These are phyloP conservation scores for Thelonectria blattea DNA, from an alignment of 2,329 filamentous ascomycete genomes.

Conservation along the genomic window DNA sequence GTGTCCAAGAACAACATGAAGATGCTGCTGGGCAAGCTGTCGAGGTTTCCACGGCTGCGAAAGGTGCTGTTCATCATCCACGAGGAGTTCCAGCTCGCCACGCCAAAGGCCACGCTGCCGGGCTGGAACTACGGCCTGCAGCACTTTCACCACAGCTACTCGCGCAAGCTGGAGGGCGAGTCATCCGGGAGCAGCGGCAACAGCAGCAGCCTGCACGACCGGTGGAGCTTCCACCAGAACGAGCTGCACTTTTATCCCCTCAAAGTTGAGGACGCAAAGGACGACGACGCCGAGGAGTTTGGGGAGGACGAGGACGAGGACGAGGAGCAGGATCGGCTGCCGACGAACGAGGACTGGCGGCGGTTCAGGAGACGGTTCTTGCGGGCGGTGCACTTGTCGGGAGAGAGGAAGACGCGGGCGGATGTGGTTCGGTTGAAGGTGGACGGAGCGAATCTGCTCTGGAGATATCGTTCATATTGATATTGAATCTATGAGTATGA, in stretches of 20 bases:
- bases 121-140: slow-evolving; percentile 23
- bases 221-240: slow-evolving; percentile 23
- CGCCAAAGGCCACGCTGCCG: slow-evolving; percentile 4
- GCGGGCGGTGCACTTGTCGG: slow-evolving; percentile 22
- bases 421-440: slow-evolving; percentile 17
- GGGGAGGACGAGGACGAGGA: slow-evolving; percentile 24
- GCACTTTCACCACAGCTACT: slow-evolving; percentile 23
- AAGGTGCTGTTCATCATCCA: slow-evolving; percentile 29
- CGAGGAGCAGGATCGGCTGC: slow-evolving; percentile 25
- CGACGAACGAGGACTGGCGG: slow-evolving; percentile 31
- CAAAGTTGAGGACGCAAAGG: slow-evolving; percentile 14
- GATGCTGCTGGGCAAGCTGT: slow-evolving; percentile 28
- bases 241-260: slow-evolving; percentile 23
- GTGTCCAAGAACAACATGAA: slow-evolving; percentile 30
- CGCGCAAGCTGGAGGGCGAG: slow-evolving; percentile 20
- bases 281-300: slow-evolving; percentile 10
- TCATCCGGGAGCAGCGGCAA: background rate
- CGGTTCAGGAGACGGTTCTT: slow-evolving; percentile 30
- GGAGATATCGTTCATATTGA: slow-evolving; percentile 25
- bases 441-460: slow-evolving; percentile 27
- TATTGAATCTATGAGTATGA: background rate
- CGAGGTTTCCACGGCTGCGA: slow-evolving; percentile 18
- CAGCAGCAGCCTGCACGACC: slow-evolving; percentile 5
- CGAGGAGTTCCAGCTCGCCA: slow-evolving; percentile 26
- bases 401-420: slow-evolving; percentile 12